phyloP scores from a whole-genome alignment of 75 land plant genomes.

The Cupressus sempervirens region DNA sequence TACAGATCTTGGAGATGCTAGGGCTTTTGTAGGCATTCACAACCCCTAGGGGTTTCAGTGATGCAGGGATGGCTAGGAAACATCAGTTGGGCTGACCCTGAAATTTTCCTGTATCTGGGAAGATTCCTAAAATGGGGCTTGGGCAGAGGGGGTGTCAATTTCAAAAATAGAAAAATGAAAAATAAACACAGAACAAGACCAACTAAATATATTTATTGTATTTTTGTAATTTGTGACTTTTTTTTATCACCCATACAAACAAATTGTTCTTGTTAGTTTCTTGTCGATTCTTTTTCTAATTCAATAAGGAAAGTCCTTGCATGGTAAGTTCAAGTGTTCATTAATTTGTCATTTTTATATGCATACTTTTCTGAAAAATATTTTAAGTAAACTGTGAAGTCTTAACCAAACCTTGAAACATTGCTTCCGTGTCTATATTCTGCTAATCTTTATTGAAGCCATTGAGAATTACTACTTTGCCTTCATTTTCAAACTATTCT shows the following conservation, averaged over 20 bases:
- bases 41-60: too few species aligned
- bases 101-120: too few species aligned
- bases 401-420: background rate
- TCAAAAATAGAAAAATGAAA: too few species aligned
- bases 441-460: background rate
- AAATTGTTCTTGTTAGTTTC: background rate
- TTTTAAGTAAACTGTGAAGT: background rate
- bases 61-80: too few species aligned
- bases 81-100: too few species aligned
- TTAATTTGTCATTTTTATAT: background rate
- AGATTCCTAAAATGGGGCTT: too few species aligned
- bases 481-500: background rate
- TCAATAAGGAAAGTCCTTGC: constrained; percentile 2
- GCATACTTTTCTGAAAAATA: background rate
- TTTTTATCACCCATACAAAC: background rate
- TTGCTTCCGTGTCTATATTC: background rate
- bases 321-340: background rate
- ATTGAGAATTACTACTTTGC: background rate
- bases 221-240: background rate
- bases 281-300: background rate
- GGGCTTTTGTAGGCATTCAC: too few species aligned
- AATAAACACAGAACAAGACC: too few species aligned
- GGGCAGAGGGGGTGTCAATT: too few species aligned
- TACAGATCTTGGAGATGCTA: background rate
- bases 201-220: constrained; percentile 2